phyloP scores from a whole-genome alignment of 176 grass and related monocot species.

The Themeda triandra region DNA sequence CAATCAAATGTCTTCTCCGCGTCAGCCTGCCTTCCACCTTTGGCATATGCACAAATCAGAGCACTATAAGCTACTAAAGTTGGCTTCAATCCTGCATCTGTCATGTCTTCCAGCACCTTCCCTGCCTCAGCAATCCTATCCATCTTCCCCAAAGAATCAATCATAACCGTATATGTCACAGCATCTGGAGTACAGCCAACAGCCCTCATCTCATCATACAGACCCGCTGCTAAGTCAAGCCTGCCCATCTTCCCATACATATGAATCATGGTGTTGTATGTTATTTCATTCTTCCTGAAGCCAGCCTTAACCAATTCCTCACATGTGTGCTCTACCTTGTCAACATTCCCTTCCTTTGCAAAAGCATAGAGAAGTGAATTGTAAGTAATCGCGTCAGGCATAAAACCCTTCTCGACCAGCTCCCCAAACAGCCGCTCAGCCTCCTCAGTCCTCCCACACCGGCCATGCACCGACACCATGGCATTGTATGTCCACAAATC shows the following conservation, averaged over 20 bases:
- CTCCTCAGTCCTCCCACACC: constrained; percentile 51
- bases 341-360: constrained; percentile 59
- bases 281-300: constrained; percentile 85
- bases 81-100: constrained; percentile 71
- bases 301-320: constrained; percentile 75
- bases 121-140: constrained; percentile 81
- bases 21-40: constrained; percentile 64
- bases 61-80: constrained; percentile 76
- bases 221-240: constrained; percentile 60
- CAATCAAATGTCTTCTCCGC: constrained; percentile 61
- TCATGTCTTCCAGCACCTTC: constrained; percentile 69
- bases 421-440: constrained; percentile 67
- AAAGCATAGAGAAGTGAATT: constrained; percentile 84
- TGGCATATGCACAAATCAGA: constrained; percentile 87
- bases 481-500: constrained; percentile 96
- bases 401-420: constrained; percentile 65
- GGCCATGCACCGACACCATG: constrained; percentile 74
- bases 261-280: constrained; percentile 92
- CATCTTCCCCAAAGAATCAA: constrained; percentile 89
- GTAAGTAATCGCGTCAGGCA: constrained; percentile 77
- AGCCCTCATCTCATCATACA: constrained; percentile 86
- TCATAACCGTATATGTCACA: constrained; percentile 79
- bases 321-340: constrained; percentile 68
- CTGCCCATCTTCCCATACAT: constrained; percentile 87
- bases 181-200: constrained; percentile 72